Evolutionary conservation across 495 filamentous ascomycete genomes (phyloP), one percentile per base, ranked within the genome.

Genomic region (Clohesyomyces aquaticus): DNA sequence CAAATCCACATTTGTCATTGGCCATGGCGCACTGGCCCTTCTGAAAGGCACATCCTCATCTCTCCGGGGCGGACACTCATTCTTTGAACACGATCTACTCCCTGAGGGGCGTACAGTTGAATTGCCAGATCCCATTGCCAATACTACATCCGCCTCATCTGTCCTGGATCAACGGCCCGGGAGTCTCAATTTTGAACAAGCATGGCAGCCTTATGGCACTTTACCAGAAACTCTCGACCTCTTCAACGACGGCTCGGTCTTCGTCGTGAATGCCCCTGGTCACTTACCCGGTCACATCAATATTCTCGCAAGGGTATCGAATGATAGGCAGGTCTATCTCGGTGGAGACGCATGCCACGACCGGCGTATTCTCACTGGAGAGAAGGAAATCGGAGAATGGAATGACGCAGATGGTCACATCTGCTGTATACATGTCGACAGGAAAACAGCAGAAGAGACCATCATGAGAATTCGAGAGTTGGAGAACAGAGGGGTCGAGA

Each of bases 331-430:
- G 26, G 69, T 80, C 10, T 81, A 80, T 52, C 71, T 83, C 0
- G 79, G 70, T 16, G 80, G 77, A 0, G 80, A 82, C 69, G 75
- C 77, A 46, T 80, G 77, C 48, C 81, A 82, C 59, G 76, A 83
- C 56, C 55, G 65, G 1, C 68, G 79, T 21, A 71, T 82, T 6
- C 54, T 82, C 45, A 70, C 52, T n/a, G 73, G 73, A 4, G 77
- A 78, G 61, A 73, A 71, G 27, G 72, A 73, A 2, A 80, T 80
- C 57, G 80, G 73, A 4, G 58, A 74, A 47, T 82, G 77, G 68
- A 70, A 63, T 10, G 76, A 82, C 53, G 70, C 65, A 0, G 43
- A 56, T 0, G 76, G 75, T 4, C 68, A 72, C 1, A 23, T 72
- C 8, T 72, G 75, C 43, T 80, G 78, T 56, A 77, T 80, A 23